These are phyloP conservation scores for Paspalum notatum DNA, from an alignment of 176 grass and related monocot species.

Conservation along the genomic window DNA sequence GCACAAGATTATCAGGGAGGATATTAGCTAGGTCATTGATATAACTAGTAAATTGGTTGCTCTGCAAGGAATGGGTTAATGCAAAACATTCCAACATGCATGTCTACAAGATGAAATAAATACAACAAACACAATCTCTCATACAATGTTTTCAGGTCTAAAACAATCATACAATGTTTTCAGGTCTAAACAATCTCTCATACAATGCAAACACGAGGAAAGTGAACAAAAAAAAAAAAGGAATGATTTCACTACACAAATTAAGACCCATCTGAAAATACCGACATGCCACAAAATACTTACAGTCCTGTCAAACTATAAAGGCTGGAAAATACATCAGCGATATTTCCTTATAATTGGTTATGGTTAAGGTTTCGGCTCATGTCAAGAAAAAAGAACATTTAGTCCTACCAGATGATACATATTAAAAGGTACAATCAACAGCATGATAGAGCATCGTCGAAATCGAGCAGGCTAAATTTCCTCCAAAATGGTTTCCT, in stretches of 20 bases:
- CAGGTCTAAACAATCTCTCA: too few species aligned
- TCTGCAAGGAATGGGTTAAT: slow-evolving; percentile 59
- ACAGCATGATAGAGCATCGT: slow-evolving; percentile 60
- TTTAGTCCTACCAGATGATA: slow-evolving; percentile 45
- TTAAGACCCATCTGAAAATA: slow-evolving; percentile 17
- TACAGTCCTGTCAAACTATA: slow-evolving; percentile 69
- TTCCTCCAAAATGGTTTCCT: slow-evolving; percentile 69
- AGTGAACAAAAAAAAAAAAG: background rate
- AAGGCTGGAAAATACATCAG: slow-evolving; percentile 70
- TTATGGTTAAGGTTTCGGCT: slow-evolving; percentile 84
- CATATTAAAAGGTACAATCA: slow-evolving; percentile 21
- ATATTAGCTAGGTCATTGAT: slow-evolving; percentile 81
- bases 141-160: too few species aligned
- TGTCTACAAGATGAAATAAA: slow-evolving; percentile 26
- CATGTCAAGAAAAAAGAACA: slow-evolving; percentile 21
- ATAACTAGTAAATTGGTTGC: slow-evolving; percentile 81
- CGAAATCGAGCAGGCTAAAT: slow-evolving; percentile 74
- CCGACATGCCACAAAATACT: slow-evolving; percentile 38
- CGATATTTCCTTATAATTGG: slow-evolving; percentile 75
- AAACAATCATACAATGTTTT: too few species aligned
- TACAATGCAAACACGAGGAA: too few species aligned
- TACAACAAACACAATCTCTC: background rate
- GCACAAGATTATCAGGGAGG: slow-evolving; percentile 46
- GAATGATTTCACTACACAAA: background rate
- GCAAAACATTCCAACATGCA: slow-evolving; percentile 2